Base-by-base conservation (phyloP, 2,329 filamentous ascomycete species). In the Trichoderma breve region DNA sequence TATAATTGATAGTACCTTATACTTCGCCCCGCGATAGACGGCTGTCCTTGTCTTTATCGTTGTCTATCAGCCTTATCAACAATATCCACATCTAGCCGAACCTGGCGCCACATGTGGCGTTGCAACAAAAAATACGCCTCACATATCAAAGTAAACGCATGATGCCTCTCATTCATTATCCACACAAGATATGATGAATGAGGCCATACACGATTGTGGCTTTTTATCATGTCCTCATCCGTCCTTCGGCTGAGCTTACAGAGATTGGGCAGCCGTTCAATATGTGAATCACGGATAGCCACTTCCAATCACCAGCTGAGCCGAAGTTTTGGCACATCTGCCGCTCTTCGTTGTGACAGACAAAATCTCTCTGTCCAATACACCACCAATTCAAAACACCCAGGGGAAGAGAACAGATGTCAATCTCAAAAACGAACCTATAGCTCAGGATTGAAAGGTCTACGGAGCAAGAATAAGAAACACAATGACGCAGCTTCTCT, bases 401-500 rank as follows among this genome's bases (percentile, higher is more conserved):
- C 47, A 30, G 43, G 14, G 15, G 69, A 71, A 6, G 39, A 51
- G 34, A 47, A 58, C 4, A 34, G 34, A 51, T 51, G 39, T 4
- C 71, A 63, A 11, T 12, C 51, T 32, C 55, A 65, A 30, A 58
- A 66, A n/a, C 28, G 28, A 6, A n/a, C n/a, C 2, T 30, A 47
- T 62, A 28, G 57, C 11, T 74, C 71, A 6, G 74, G 76, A 2
- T 66, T 77, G 2, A 74, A 73, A 28, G 73, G 61, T 1, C 47
- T 77, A 53, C 63, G 74, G 26, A 74, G 63, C 39, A 74, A 70
- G 39, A 73, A 76, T n/a, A 70, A 78, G 8, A 78, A 77, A 69
- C 76, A 78, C 34, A 72, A 73, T 14, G 68, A 60, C 7, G 43
- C 60, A 3, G 12, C 68, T 18, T 55, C 57, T 57, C 53, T 21